Percentiles rank a stretch among this genome's conserved stretches.
phyloP scores from a whole-genome alignment of 345 rosid genomes.

The Camelina hispida region DNA sequence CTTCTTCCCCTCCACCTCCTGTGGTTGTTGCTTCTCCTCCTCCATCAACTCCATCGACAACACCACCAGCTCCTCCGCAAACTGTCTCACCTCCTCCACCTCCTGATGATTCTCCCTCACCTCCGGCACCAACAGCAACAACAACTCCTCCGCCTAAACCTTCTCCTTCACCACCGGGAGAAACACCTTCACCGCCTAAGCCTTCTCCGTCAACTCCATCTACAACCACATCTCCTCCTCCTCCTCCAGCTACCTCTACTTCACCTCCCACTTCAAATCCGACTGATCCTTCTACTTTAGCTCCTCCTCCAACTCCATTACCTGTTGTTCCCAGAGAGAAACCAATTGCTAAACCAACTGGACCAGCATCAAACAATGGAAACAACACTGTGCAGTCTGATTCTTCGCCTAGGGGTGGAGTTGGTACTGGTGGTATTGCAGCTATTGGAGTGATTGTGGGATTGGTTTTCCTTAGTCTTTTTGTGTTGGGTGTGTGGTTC shows the following conservation, averaged over 20 bases:
- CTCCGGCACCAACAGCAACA: conserved; percentile 46
- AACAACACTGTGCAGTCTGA: conserved; percentile 47
- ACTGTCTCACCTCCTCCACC: conserved; percentile 53
- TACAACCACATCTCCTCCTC: conserved; percentile 54
- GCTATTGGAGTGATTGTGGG: conserved; percentile 72
- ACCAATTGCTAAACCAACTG: conserved; percentile 74
- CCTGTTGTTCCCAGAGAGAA: conserved; percentile 77
- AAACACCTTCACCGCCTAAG: conserved; percentile 55
- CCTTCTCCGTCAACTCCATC: conserved; percentile 53
- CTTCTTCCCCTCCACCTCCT: conserved; percentile 60
- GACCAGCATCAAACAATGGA: conserved; percentile 44
- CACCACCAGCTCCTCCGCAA: conserved; percentile 64
- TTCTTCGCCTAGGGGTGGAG: conserved; percentile 37
- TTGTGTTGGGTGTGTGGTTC: conserved; percentile 77
- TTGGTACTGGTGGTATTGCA: conserved; percentile 62
- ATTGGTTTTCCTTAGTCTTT: conserved; percentile 63
- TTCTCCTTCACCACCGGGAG: conserved; percentile 56
- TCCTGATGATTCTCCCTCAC: conserved; percentile 51
- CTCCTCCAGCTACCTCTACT: conserved; percentile 48
- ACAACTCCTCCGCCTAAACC: conserved; percentile 48
- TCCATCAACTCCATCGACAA: conserved; percentile 53
- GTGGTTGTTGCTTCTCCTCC: conserved; percentile 41
- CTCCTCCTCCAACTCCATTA: conserved; percentile 62
- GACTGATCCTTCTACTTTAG: conserved; percentile 57
- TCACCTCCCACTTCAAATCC: conserved; percentile 61